These are phyloP conservation scores for Lachnellula suecica DNA, from an alignment of 2,329 filamentous ascomycete genomes.

Conservation along the genomic window DNA sequence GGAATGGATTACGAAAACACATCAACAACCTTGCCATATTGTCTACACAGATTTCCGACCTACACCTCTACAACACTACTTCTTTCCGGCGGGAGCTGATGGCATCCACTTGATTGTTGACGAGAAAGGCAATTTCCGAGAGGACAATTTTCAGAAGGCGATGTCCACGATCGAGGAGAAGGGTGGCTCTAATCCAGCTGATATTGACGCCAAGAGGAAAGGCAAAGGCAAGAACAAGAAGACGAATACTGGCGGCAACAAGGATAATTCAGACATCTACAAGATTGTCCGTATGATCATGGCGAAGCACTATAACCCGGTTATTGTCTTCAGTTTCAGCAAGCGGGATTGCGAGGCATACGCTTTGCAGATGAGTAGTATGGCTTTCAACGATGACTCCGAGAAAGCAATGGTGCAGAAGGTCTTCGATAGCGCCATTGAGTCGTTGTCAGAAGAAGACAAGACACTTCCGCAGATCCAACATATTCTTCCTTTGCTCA, in stretches of 20 bases:
- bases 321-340: constrained; percentile 99
- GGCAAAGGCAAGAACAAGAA: constrained; percentile 92
- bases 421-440: constrained; percentile 91
- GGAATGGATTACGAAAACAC: constrained; percentile 98
- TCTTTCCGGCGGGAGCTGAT: constrained; percentile 89
- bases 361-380: constrained; percentile 79
- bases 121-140: constrained; percentile 93
- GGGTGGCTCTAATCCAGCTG: constrained; percentile 79
- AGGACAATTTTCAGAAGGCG: constrained; percentile 95
- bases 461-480: constrained; percentile 85
- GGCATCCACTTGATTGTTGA: constrained; percentile 95
- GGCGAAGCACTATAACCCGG: constrained; percentile 93
- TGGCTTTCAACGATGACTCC: constrained; percentile 94
- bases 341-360: constrained; percentile 94
- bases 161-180: constrained; percentile 89
- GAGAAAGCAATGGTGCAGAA: constrained; percentile 93
- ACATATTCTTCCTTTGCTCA: constrained; percentile 83
- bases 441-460: constrained; percentile 89
- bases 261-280: constrained; percentile 78
- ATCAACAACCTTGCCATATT: constrained; percentile 96
- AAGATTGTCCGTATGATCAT: constrained; percentile 99
- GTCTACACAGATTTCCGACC: constrained; percentile 98
- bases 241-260: constrained; percentile 80
- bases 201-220: constrained; percentile 76
- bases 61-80: constrained; percentile 95